These are phyloP conservation scores for Dioszegia hungarica DNA, from an alignment of 768 basidiomycete genomes.

Conservation along the genomic window DNA sequence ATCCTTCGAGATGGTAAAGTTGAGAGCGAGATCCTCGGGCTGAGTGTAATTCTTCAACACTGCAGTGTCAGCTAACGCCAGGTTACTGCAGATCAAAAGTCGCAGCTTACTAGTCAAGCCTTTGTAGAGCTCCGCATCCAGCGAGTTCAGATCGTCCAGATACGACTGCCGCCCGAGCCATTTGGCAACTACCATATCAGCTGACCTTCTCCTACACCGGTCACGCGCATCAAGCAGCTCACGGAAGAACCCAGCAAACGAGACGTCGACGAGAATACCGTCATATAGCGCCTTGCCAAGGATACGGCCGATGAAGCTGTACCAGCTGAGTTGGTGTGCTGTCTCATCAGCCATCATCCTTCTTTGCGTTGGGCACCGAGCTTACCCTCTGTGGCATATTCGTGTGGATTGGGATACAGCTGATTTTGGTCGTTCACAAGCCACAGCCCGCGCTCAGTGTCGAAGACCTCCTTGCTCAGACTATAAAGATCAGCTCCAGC, in stretches of 20 bases:
- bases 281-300: slow-evolving; percentile 96
- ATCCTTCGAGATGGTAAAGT: slow-evolving; percentile 81
- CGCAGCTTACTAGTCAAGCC: slow-evolving; percentile 66
- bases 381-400: slow-evolving; percentile 81
- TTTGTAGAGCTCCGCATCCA: slow-evolving; percentile 87
- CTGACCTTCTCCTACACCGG: not conserved
- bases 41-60: slow-evolving; percentile 84
- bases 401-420: slow-evolving; percentile 88
- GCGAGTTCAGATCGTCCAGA: slow-evolving; percentile 83
- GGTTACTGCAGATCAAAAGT: too few relatives aligned
- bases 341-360: slow-evolving; percentile 2
- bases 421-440: slow-evolving; percentile 83
- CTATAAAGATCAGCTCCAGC: slow-evolving; percentile 48
- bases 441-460: slow-evolving; percentile 92
- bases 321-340: slow-evolving; percentile 88
- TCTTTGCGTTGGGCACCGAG: slow-evolving; percentile 3
- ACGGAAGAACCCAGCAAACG: slow-evolving; percentile 92
- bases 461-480: slow-evolving; percentile 87
- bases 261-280: slow-evolving; percentile 88
- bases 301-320: slow-evolving; percentile 67
- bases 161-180: slow-evolving; percentile 83
- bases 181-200: slow-evolving; percentile 56
- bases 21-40: slow-evolving; percentile 79
- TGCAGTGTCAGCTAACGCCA: slow-evolving; percentile 11
- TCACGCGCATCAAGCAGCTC: slow-evolving; percentile 35